A percentile compares a stretch with the other conserved stretches of the same genome.
Evolutionary conservation across 1,139 yeast species (phyloP).

Genomic region (Debaryomyces nepalensis): DNA sequence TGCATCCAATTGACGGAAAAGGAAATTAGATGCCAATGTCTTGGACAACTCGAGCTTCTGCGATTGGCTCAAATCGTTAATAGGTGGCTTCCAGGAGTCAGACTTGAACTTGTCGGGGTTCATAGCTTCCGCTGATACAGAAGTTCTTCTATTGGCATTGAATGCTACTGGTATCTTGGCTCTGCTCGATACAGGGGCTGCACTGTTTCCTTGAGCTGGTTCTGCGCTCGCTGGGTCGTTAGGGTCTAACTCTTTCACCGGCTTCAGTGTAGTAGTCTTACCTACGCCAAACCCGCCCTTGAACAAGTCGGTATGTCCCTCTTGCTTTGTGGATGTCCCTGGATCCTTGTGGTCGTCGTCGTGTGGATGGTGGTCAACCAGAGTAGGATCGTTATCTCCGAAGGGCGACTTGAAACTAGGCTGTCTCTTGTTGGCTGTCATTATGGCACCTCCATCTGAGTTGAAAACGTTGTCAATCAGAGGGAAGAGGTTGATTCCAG

Average conservation of each 20-base stretch:
- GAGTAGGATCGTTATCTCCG: conserved; percentile 65
- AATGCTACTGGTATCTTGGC: conserved; percentile 56
- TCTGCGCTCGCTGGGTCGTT: conserved; percentile 26
- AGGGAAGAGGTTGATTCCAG: conserved; percentile 60
- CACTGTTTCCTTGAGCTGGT: conserved; percentile 13
- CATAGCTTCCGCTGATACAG: conserved; percentile 82
- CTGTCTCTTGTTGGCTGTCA: conserved; percentile 37
- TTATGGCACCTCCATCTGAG: conserved; percentile 25
- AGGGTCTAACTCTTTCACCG: conserved; percentile 34
- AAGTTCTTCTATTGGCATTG: conserved; percentile 83
- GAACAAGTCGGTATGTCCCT: conserved; percentile 38
- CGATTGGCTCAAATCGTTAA: conserved; percentile 62
- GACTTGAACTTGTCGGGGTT: conserved; percentile 59
- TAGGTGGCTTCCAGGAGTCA: conserved; percentile 77
- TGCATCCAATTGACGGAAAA: conserved; percentile 77
- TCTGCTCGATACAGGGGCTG: conserved; percentile 18
- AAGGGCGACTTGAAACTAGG: conserved; percentile 69
- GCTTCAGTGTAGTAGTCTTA: conserved; percentile 26
- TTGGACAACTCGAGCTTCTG: conserved; percentile 72
- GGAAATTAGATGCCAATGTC: conserved; percentile 77
- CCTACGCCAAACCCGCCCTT: conserved; percentile 52
- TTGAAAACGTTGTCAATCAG: conserved; percentile 33
- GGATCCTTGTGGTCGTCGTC: conserved; percentile 13
- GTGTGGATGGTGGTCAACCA: conserved; percentile 34
- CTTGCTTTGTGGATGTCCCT: conserved; percentile 11